phyloP scores from a whole-genome alignment of 495 filamentous ascomycete species.

The Talaromyces proteolyticus region DNA sequence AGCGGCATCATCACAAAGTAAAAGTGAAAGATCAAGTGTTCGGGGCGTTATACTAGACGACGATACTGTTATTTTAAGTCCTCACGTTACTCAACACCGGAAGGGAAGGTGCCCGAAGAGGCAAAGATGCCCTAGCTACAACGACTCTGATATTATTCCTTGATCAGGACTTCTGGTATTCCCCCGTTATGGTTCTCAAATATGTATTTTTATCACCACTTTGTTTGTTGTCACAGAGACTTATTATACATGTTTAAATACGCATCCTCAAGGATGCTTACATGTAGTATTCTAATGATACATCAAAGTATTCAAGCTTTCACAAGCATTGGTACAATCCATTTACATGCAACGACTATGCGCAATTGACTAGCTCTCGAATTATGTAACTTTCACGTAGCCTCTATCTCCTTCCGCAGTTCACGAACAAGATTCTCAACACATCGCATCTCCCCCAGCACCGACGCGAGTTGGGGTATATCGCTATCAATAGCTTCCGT shows the following conservation, averaged over 20 bases:
- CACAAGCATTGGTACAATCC: no score
- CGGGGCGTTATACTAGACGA: not conserved
- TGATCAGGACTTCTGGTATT: not conserved
- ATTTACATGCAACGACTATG: not conserved
- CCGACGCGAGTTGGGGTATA: constrained; percentile 32
- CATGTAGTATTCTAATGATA: no score
- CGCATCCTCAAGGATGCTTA: no score
- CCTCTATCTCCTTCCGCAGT: constrained; percentile 27
- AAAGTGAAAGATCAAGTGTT: not conserved
- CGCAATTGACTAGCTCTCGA: not conserved
- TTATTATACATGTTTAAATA: no score
- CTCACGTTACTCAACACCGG: constrained; percentile 5
- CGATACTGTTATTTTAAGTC: constrained; percentile 2
- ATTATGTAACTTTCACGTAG: no score
- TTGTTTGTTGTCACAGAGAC: no score
- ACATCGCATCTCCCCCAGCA: constrained; percentile 62
- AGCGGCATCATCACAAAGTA: not conserved
- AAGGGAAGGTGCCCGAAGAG: constrained; percentile 3
- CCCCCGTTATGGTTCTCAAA: no score
- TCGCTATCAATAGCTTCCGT: constrained; percentile 25
- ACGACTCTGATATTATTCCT: constrained; percentile 5
- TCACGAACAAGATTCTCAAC: constrained; percentile 63
- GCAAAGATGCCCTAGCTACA: constrained; percentile 4
- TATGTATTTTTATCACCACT: no score
- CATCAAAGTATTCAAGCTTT: no score